Conservation (phyloP, 257 asterid species). For the Rubia yunnanensis region DNA sequence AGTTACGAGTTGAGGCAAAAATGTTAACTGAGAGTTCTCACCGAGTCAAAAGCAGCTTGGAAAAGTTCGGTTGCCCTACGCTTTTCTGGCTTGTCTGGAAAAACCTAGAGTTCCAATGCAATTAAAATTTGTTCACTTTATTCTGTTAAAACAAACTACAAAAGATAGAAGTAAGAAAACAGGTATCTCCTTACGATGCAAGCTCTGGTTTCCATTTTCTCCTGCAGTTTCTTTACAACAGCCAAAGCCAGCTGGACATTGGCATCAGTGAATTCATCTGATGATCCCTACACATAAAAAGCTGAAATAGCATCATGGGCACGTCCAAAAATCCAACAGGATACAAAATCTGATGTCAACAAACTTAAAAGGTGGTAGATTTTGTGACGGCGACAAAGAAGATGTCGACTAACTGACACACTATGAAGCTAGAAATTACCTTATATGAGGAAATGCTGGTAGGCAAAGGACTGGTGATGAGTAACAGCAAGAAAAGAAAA, state of each 20-base stretch:
- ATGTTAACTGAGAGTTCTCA: conserved; percentile 21
- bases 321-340: background rate
- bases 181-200: conserved; percentile 48
- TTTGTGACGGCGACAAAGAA: background rate
- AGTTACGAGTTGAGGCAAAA: background rate
- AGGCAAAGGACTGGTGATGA: conserved; percentile 70
- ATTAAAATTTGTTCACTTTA: background rate
- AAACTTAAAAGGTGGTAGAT: background rate
- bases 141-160: conserved; percentile 2
- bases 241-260: conserved; percentile 87
- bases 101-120: conserved; percentile 44
- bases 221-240: conserved; percentile 62
- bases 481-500: conserved; percentile 7
- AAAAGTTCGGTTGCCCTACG: conserved; percentile 86
- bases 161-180: background rate
- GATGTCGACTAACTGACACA: background rate
- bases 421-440: conserved; percentile 37
- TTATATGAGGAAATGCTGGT: conserved; percentile 81
- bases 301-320: background rate
- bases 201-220: conserved; percentile 80
- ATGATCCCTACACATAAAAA: conserved; percentile 63
- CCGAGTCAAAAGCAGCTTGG: conserved; percentile 82
- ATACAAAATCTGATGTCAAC: background rate
- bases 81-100: conserved; percentile 91
- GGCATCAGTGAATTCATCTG: conserved; percentile 93